Evolutionary conservation across 371 early-diverging fungal species (phyloP).

Genomic region (Phascolomyces articulosus): DNA sequence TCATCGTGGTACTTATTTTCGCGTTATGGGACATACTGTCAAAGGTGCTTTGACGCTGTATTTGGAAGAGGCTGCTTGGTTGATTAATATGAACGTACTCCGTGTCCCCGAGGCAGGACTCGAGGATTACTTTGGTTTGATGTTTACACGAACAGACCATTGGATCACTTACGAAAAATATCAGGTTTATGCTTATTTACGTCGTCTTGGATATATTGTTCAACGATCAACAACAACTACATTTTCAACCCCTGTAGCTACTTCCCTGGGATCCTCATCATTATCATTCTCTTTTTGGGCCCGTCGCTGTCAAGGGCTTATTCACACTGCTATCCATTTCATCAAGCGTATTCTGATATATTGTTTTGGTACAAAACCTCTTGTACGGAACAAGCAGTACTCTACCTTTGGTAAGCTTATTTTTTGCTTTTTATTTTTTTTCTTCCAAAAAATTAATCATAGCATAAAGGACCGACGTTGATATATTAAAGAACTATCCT

Average conservation of each 20-base stretch:
- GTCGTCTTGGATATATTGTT: slow-evolving; percentile 56
- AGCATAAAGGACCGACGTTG: too few species aligned
- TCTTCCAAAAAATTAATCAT: too few species aligned
- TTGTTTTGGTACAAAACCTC: neutral
- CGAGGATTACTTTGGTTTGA: slow-evolving; percentile 26
- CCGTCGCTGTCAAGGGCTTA: neutral
- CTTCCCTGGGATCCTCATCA: too few species aligned
- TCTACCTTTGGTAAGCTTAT: slow-evolving; percentile 14
- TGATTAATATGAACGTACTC: slow-evolving; percentile 49
- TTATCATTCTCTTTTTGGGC: too few species aligned
- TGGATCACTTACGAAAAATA: slow-evolving; percentile 44
- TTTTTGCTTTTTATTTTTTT: neutral
- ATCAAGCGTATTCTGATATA: neutral
- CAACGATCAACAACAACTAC: slow-evolving; percentile 1
- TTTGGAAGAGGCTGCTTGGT: slow-evolving; percentile 58
- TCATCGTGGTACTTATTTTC: slow-evolving; percentile 12
- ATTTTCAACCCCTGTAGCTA: neutral
- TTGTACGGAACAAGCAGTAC: slow-evolving; percentile 3
- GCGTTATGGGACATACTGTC: slow-evolving; percentile 20
- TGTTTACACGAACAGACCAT: slow-evolving; percentile 26
- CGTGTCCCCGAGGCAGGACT: slow-evolving; percentile 20
- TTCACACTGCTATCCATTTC: neutral
- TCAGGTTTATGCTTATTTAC: slow-evolving; percentile 55
- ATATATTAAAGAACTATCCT: neutral
- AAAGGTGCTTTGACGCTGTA: slow-evolving; percentile 40